These are phyloP conservation scores for Termitomyces eurrhizus DNA, from an alignment of 768 basidiomycete species.

Conservation along the genomic window DNA sequence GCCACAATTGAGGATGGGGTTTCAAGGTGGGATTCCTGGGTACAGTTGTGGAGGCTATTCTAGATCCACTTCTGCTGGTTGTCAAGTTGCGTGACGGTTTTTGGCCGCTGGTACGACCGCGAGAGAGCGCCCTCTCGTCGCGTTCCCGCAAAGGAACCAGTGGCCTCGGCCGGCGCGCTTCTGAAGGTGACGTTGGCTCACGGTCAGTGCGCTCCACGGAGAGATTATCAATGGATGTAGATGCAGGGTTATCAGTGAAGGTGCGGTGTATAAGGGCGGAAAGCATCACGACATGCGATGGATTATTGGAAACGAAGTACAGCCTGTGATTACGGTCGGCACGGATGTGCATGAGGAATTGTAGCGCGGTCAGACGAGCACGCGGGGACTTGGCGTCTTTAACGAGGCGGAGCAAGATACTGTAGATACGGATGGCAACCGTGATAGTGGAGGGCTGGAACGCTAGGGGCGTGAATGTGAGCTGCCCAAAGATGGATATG, in stretches of 20 bases:
- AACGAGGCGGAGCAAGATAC: conserved; percentile 45
- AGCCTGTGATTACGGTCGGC: conserved; percentile 88
- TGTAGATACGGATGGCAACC: conserved; percentile 53
- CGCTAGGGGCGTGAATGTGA: conserved; percentile 65
- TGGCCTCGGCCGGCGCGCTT: conserved; percentile 42
- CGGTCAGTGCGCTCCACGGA: conserved; percentile 11
- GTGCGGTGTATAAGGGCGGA: conserved; percentile 62
- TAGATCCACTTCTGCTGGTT: conserved; percentile 22
- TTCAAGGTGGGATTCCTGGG: conserved; percentile 28
- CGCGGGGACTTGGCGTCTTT: conserved; percentile 45
- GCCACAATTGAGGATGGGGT: conserved; percentile 56
- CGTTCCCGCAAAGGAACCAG: conserved; percentile 44
- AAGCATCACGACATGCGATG: conserved; percentile 54
- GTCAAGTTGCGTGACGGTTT: conserved; percentile 29
- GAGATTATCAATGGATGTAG: not conserved
- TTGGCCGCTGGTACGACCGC: conserved; percentile 43
- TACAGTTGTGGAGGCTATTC: conserved; percentile 26
- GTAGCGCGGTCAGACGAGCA: conserved; percentile 69
- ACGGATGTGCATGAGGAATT: conserved; percentile 85
- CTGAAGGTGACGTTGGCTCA: conserved; percentile 18
- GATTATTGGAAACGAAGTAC: conserved; percentile 62
- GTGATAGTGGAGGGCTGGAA: conserved; percentile 41
- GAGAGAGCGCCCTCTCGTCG: conserved; percentile 46
- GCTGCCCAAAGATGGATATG: conserved; percentile 62
- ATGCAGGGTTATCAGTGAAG: conserved; percentile 15